Base-by-base conservation (phyloP, 306 rosid genomes). In the Rosa persica region DNA sequence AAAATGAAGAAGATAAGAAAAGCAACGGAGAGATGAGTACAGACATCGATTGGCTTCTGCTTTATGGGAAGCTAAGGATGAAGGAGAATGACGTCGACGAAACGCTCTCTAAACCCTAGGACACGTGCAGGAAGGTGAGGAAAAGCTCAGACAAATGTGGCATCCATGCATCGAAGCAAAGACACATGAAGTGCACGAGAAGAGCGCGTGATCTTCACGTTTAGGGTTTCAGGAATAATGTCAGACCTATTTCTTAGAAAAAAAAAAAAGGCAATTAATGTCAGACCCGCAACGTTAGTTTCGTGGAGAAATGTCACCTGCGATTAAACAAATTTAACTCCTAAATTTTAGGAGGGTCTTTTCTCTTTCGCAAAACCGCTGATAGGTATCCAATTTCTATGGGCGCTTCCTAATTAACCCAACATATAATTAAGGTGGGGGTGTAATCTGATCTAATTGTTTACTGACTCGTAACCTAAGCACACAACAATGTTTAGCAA, bases 301-400 rank as follows among this genome's bases (percentile, higher is more conserved):
- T 58, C 57, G 78, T 75, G 78, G 70, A 60, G 13, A 60, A 60
- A 58, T 70, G 70, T 75, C 78, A 75, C 57, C 78, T 25, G 58
- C 17, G n/a, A 15, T 70, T 15, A 23, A 16, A 25, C 25, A 23
- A 74, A 4, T 8, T 23, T 23, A 42, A 42, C 78, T 58, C 55
- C 78, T 42, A 61, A 60, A 75, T 23, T 25, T 44, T 0, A 43
- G 78, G 70, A 61, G 70, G 27, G 6, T 5, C 6, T 58, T 22
- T 60, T 73, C 15, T 4, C 22, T 57, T 54, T 40, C 30, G 70
- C 70, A 44, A 61, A 23, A 75, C 78, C 78, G 42, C 68, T 15
- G 5, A 54, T 44, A 2, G 42, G 27, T 64, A 10, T 74, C 70
- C 19, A 20, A 2, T 20, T n/a, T 54, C 62, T 57, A 22, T 22